Conservation (phyloP, 768 basidiomycete genomes). For the Kwoniella newhampshirensis region DNA sequence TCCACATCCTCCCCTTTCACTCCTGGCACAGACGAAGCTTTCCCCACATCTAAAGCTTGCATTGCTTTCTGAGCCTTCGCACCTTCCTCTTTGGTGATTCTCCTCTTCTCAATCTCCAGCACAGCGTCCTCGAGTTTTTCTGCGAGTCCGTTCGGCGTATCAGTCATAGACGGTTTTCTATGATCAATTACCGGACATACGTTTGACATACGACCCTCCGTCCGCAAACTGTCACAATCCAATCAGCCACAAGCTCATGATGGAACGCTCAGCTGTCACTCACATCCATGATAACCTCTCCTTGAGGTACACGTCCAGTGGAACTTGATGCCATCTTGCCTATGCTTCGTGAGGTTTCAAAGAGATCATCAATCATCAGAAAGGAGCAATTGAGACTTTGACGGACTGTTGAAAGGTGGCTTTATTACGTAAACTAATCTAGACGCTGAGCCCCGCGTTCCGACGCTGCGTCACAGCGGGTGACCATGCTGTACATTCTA, state of each 20-base stretch:
- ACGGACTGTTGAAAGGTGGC: too few relatives aligned
- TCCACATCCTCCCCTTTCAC: conserved; percentile 42
- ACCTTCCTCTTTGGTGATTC: conserved; percentile 41
- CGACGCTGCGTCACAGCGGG: too few relatives aligned
- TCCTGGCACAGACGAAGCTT: not conserved
- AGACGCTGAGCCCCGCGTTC: too few relatives aligned
- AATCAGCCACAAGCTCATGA: not conserved
- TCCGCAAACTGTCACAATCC: conserved; percentile 39
- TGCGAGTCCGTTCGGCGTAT: too few relatives aligned
- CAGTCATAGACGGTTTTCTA: not conserved
- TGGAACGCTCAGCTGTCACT: conserved; percentile 5
- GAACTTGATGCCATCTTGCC: conserved; percentile 37
- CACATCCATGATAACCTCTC: conserved; percentile 48
- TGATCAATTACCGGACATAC: conserved; percentile 23
- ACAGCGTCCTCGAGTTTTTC: conserved; percentile 45
- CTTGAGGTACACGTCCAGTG: conserved; percentile 43
- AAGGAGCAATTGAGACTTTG: too few relatives aligned
- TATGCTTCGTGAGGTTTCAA: too few relatives aligned
- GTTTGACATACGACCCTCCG: conserved; percentile 46
- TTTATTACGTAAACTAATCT: too few relatives aligned
- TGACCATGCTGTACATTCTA: too few relatives aligned
- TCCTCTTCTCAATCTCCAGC: conserved; percentile 32
- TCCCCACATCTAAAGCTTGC: conserved; percentile 36
- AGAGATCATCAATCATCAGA: too few relatives aligned
- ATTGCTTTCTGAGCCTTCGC: conserved; percentile 42